Base-by-base conservation (phyloP, 2,329 filamentous ascomycete species). In the Lachnellula subtilissima region DNA sequence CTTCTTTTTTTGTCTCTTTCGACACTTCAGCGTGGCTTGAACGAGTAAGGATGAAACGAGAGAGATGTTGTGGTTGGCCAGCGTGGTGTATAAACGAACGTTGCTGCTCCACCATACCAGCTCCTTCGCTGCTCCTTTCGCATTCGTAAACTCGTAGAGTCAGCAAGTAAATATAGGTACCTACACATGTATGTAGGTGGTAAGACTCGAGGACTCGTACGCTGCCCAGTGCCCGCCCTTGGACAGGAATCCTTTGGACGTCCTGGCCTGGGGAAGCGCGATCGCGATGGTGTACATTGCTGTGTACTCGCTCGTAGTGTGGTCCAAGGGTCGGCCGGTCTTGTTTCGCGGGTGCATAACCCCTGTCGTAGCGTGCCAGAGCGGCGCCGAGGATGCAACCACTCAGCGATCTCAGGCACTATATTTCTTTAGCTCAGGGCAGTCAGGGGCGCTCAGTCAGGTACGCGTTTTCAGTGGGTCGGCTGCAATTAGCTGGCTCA, bases 381-480 rank as follows among this genome's bases (percentile, higher is more conserved):
- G 51, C 36, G n/a, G 45, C 25, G 25, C 28, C 51, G 22, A 48
- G 17, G 40, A n/a, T 25, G 45, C 51, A 50, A 11, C 61, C 61
- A 63, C 52, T 66, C 32, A 56, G 32, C 37, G 14, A 3, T 22
- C 49, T 54, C 23, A 55, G 25, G 37, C 22, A 37, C 47, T 8
- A 3, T 32, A 19, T 22, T 22, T 17, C 17, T 14, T 28, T n/a
- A 12, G 45, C 22, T 48, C 14, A 23, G 23, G 17, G 23, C 19
- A 35, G 43, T 23, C 12, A 45, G 15, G 46, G 46, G 54, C 53
- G 42, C 25, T 46, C 37, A 5, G 53, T 35, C 63, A 66, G 64
- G 61, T 55, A 65, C 60, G 59, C 60, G 55, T 61, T 61, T 35
- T 12, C 64, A 14, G 60, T 66, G 64, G 61, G 53, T 43, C 51